Percentiles rank a stretch among this genome's conserved stretches.
These are phyloP conservation scores for Lachnellula cervina DNA, from an alignment of 2,329 filamentous ascomycete species.

Conservation along the genomic window DNA sequence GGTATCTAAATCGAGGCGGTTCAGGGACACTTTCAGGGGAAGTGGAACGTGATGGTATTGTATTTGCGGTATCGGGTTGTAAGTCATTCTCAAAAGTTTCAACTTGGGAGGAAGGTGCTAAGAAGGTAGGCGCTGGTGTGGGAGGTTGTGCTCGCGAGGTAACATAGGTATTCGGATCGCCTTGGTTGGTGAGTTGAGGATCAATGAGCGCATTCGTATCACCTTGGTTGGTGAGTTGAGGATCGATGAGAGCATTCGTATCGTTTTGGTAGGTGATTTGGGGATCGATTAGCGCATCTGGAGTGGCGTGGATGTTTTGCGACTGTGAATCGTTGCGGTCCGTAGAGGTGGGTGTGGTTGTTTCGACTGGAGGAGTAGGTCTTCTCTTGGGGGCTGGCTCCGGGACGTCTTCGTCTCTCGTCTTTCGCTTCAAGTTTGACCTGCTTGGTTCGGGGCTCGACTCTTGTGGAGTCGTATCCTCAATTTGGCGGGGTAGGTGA, in stretches of 20 bases:
- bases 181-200: neutral
- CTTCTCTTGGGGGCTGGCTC: neutral
- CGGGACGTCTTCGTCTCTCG: constrained; percentile 4
- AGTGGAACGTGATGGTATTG: neutral
- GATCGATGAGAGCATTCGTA: too few species aligned
- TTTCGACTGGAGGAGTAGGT: neutral
- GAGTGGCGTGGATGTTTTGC: neutral
- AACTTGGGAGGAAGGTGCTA: neutral
- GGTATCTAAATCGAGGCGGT: constrained; percentile 2
- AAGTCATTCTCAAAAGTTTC: neutral
- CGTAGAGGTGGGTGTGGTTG: neutral
- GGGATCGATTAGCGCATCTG: neutral
- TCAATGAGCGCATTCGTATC: too few species aligned
- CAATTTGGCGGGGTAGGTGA: constrained; percentile 2
- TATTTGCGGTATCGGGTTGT: neutral
- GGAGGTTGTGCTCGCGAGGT: neutral
- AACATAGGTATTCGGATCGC: neutral
- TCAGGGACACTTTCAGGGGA: neutral
- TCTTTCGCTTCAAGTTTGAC: constrained; percentile 13
- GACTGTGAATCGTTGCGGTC: neutral
- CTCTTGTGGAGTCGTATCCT: neutral
- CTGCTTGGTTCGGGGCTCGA: neutral
- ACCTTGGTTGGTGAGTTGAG: too few species aligned
- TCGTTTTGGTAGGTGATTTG: neutral
- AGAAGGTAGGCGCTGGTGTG: neutral